Evolutionary conservation across 768 basidiomycete species (phyloP).

Genomic region (Chalciporus chontae): DNA sequence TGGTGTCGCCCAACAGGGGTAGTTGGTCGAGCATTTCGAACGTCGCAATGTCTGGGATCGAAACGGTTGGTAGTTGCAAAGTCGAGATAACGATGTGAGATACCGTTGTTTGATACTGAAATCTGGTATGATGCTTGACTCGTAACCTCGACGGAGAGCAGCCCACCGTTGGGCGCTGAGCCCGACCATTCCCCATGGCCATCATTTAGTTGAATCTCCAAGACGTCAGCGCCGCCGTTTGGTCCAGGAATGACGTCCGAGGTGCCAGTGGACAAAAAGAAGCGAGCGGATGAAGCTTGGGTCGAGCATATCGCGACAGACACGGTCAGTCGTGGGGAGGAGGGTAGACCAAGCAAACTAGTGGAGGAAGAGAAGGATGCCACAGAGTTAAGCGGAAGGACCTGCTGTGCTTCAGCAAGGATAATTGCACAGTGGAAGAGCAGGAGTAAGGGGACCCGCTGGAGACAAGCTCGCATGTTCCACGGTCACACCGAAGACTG

Average conservation of each 20-base stretch:
- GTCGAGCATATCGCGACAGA: constrained; percentile 48
- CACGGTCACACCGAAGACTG: no score
- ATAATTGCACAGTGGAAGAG: constrained; percentile 4
- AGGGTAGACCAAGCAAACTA: constrained; percentile 40
- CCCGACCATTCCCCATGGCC: constrained; percentile 57
- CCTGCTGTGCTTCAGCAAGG: constrained; percentile 12
- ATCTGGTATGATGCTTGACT: constrained; percentile 52
- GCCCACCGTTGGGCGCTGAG: constrained; percentile 43
- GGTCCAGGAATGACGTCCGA: constrained; percentile 35
- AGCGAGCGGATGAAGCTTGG: constrained; percentile 38
- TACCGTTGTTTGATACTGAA: constrained; percentile 48
- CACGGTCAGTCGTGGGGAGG: constrained; percentile 38
- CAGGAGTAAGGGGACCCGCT: constrained; percentile 1
- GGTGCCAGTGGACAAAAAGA: constrained; percentile 57
- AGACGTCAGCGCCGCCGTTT: constrained; percentile 37
- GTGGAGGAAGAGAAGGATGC: constrained; percentile 31
- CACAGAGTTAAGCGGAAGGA: constrained; percentile 37
- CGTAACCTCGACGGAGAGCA: constrained; percentile 44
- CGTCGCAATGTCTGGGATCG: constrained; percentile 41
- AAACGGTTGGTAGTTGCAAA: constrained; percentile 1
- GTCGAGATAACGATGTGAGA: constrained; percentile 1
- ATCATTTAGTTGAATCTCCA: constrained; percentile 44
- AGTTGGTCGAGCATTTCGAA: constrained; percentile 40
- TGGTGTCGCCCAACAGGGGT: constrained; percentile 72
- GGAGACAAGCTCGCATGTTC: not conserved